Base-by-base conservation (phyloP, 2,329 filamentous ascomycete species). In the Aspergillus fijiensis region DNA sequence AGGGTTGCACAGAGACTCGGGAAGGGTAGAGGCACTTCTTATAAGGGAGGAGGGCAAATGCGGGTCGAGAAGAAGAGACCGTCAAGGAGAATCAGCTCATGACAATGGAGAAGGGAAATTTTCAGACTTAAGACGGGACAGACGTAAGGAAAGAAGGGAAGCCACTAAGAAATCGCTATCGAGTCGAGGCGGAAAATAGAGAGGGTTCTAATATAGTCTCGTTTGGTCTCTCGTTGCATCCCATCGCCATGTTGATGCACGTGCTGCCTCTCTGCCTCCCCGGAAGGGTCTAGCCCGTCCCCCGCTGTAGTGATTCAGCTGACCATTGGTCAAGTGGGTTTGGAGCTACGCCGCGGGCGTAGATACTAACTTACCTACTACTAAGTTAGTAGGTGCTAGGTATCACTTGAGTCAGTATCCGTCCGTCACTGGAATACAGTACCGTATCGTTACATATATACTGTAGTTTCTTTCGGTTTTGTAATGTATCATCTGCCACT, bases 191-290 rank as follows among this genome's bases (percentile, higher is more conserved):
- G 48, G 39, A 23, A 57, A 33, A 53, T 29, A 12, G 49, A 9
- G 29, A 29, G 25, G 14, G 23, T 29, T 50, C 49, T 50, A 50
- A 50, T 50, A 50, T 50, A 50, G 23, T 50, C 49, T 50, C 25
- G 23, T 31, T 12, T 12, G 27, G 23, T 27, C 48, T 27, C 23
- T 50, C 49, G 49, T 27, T 50, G 49, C 25, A 27, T 55, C 23
- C 53, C 42, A 49, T 55, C 53, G 53, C 53, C 29, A 31, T 35
- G 49, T 49, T 35, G 27, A 49, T 33, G 53, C 53, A 55, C 53
- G 53, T 55, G 53, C 53, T 21, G 23, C 52, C 52, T 39, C 27
- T 42, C 45, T 45, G 5, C 14, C 35, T 45, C 25, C 39, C 16
- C 27, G 2, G n/a, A 23, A 14, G 2, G 21, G 51, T 42, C 21